Evolutionary conservation across 2,329 filamentous ascomycete species (phyloP).

Genomic region (Botryotinia convoluta): DNA sequence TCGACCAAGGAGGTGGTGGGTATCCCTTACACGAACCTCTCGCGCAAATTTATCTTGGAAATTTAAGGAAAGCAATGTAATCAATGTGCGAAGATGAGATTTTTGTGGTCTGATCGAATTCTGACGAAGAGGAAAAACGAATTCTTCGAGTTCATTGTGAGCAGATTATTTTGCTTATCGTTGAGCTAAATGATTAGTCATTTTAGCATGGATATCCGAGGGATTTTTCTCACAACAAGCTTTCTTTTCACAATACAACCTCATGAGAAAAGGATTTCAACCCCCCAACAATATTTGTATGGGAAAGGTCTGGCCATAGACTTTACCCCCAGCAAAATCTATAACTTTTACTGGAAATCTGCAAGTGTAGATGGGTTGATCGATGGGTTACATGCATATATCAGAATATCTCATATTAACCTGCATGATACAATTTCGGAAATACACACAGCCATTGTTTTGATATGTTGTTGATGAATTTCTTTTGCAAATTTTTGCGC

Average conservation of each 20-base stretch:
- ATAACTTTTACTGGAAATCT: neutral
- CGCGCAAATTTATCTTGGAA: neutral
- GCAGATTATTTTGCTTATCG: neutral
- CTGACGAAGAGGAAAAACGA: neutral
- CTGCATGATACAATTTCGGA: neutral
- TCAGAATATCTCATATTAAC: neutral
- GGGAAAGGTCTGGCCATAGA: neutral
- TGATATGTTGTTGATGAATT: neutral
- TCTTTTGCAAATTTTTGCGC: neutral
- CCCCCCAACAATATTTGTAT: neutral
- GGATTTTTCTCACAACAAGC: neutral
- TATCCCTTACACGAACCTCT: conserved; percentile 10
- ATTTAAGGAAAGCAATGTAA: neutral
- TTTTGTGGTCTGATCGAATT: neutral
- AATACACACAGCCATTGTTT: neutral
- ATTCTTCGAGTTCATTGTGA: neutral
- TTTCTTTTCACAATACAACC: neutral
- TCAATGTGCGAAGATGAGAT: neutral
- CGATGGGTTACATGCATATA: conserved; percentile 8
- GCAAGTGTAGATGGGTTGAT: conserved; percentile 7
- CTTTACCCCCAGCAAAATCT: neutral
- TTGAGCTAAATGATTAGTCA: neutral
- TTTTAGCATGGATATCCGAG: neutral
- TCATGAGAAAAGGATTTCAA: neutral
- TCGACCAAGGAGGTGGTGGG: conserved; percentile 14